These are phyloP conservation scores for Tympanopsis confertula DNA, from an alignment of 2,329 filamentous ascomycete genomes.

Conservation along the genomic window DNA sequence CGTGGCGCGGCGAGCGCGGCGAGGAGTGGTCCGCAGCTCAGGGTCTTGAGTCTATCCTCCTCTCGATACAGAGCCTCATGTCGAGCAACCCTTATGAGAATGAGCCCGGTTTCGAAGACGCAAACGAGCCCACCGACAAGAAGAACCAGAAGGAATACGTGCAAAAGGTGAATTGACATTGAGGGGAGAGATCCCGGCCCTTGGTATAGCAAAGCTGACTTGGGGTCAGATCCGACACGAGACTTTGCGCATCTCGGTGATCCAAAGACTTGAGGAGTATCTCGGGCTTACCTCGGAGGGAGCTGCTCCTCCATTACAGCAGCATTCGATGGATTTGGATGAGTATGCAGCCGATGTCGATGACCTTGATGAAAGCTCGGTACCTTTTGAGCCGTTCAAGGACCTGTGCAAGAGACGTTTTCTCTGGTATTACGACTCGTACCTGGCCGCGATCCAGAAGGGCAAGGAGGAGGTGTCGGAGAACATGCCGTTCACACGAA, in stretches of 20 bases:
- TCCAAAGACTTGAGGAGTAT: slow-evolving; percentile 73
- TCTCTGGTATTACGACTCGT: slow-evolving; percentile 90
- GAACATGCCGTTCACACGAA: slow-evolving; percentile 55
- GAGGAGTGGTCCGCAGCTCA: slow-evolving; percentile 97
- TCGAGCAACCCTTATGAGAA: slow-evolving; percentile 90
- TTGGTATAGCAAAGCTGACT: slow-evolving; percentile 9
- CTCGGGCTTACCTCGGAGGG: slow-evolving; percentile 51
- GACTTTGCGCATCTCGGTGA: slow-evolving; percentile 72
- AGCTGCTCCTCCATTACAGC: slow-evolving; percentile 19
- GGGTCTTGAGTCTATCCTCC: slow-evolving; percentile 82
- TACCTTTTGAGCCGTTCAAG: slow-evolving; percentile 73
- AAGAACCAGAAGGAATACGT: slow-evolving; percentile 65
- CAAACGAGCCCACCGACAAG: slow-evolving; percentile 57
- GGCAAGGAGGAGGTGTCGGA: slow-evolving; percentile 53
- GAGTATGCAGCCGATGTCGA: slow-evolving; percentile 29
- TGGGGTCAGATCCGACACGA: slow-evolving; percentile 71
- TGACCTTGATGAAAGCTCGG: slow-evolving; percentile 30
- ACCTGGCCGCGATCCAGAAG: slow-evolving; percentile 59
- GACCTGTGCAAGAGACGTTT: slow-evolving; percentile 87
- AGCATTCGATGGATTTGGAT: slow-evolving; percentile 23
- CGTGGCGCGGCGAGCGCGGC: slow-evolving; percentile 80
- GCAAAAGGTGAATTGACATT: slow-evolving; percentile 51
- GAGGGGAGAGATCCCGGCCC: neutral
- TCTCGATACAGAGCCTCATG: slow-evolving; percentile 95
- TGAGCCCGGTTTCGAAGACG: slow-evolving; percentile 82